Conservation (phyloP, 2,329 filamentous ascomycete genomes). For the Botrytis porri region DNA sequence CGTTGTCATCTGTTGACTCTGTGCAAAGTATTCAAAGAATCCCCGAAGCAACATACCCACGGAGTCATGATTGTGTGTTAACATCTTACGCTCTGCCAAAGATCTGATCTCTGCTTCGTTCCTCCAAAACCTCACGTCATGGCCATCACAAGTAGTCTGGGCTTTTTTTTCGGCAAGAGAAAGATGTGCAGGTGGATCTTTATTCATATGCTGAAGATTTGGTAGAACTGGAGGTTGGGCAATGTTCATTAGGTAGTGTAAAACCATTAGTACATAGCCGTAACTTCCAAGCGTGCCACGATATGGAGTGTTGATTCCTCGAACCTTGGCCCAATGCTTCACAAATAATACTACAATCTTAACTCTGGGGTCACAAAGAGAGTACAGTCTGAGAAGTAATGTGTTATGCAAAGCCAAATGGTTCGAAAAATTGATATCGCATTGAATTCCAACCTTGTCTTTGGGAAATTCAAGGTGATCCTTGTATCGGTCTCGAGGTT, state of each 20-base stretch:
- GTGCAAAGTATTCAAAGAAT: constrained; percentile 86
- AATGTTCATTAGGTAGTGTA: constrained; percentile 86
- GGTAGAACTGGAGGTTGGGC: constrained; percentile 77
- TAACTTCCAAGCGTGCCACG: constrained; percentile 85
- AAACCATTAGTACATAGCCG: constrained; percentile 86
- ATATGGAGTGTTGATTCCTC: constrained; percentile 84
- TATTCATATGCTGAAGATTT: constrained; percentile 67
- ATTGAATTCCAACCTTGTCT: constrained; percentile 74
- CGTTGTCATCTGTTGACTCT: constrained; percentile 53
- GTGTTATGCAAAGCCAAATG: constrained; percentile 83
- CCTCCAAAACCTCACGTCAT: constrained; percentile 74
- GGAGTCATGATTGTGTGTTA: constrained; percentile 68
- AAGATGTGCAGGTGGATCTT: constrained; percentile 44
- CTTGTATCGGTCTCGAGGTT: constrained; percentile 52
- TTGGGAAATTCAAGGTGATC: constrained; percentile 75
- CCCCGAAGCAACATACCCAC: constrained; percentile 71
- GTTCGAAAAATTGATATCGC: constrained; percentile 89
- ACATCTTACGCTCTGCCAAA: constrained; percentile 54
- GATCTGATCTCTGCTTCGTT: constrained; percentile 66
- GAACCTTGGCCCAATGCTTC: constrained; percentile 84
- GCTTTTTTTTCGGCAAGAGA: constrained; percentile 43
- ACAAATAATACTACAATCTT: constrained; percentile 77
- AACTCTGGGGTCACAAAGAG: constrained; percentile 73
- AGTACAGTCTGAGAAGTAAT: constrained; percentile 77
- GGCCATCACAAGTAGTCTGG: constrained; percentile 55